phyloP scores from a whole-genome alignment of 331 rosid genomes.

The Malus hybrid region DNA sequence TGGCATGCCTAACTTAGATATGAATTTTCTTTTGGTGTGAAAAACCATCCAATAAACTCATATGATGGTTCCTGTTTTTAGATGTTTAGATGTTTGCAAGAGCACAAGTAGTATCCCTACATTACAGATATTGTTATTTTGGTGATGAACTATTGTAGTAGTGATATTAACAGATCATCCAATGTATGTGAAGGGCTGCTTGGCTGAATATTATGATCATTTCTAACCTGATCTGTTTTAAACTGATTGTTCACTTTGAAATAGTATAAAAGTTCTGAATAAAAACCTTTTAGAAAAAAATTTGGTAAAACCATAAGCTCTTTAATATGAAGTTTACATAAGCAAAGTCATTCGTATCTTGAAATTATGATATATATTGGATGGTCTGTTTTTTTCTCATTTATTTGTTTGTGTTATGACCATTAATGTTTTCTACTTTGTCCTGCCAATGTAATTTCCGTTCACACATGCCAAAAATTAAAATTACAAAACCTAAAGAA shows the following conservation, averaged over 20 bases:
- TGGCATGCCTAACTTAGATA: conserved; percentile 1
- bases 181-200: not conserved
- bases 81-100: not conserved
- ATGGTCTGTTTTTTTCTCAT: not conserved
- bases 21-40: not conserved
- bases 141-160: not conserved
- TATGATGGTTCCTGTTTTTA: not conserved
- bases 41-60: not conserved
- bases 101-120: not conserved
- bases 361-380: not conserved
- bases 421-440: not conserved
- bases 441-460: not conserved
- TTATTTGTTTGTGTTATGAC: not conserved
- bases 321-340: not conserved
- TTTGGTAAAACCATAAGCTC: not conserved
- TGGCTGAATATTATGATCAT: not conserved
- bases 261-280: not conserved
- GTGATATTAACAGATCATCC: not conserved
- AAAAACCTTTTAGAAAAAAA: not conserved
- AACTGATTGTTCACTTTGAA: not conserved
- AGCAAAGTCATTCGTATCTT: not conserved
- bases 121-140: not conserved
- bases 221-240: not conserved
- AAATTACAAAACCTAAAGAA: not conserved
- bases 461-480: not conserved